These are phyloP conservation scores for Cercospora sp. DNA, from an alignment of 2,329 filamentous ascomycete species.

Conservation along the genomic window DNA sequence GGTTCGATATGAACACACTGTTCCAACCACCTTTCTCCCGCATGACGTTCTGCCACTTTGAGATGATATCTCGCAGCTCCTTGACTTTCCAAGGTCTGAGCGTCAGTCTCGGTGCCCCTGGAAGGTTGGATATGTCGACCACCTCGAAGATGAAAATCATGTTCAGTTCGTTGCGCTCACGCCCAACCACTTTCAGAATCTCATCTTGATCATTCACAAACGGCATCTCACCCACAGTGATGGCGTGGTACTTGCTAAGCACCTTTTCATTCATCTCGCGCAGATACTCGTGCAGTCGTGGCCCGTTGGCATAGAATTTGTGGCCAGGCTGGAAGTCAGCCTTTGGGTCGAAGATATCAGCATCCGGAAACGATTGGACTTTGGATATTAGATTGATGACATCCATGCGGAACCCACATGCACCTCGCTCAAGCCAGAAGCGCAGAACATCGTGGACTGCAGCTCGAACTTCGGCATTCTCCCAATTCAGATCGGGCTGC, in stretches of 20 bases:
- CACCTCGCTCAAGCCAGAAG: constrained; percentile 52
- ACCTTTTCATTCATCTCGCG: constrained; percentile 55
- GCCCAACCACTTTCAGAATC: constrained; percentile 46
- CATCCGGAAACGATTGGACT: constrained; percentile 45
- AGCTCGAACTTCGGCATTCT: constrained; percentile 46
- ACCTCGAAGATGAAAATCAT: constrained; percentile 54
- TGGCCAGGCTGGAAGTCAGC: constrained; percentile 50
- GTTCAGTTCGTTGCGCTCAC: constrained; percentile 45
- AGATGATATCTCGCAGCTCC: constrained; percentile 33
- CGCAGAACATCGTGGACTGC: constrained; percentile 50
- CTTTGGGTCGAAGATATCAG: constrained; percentile 43
- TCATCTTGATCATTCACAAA: constrained; percentile 49
- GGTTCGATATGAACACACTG: constrained; percentile 55
- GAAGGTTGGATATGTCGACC: constrained; percentile 43
- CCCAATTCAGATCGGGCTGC: constrained; percentile 53
- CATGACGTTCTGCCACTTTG: constrained; percentile 51
- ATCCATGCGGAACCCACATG: constrained; percentile 48
- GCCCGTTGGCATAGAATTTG: constrained; percentile 58
- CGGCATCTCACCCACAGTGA: constrained; percentile 64
- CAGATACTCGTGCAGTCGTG: constrained; percentile 59
- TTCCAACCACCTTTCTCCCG: constrained; percentile 53
- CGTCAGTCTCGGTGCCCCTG: constrained; percentile 39
- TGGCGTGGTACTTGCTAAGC: constrained; percentile 57
- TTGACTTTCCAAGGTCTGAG: constrained; percentile 42
- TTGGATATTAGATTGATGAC: constrained; percentile 54